A percentile compares a stretch with the other conserved stretches of the same genome.
Conservation (phyloP, 2,329 filamentous ascomycete species). For the Corynespora cassiicola region DNA sequence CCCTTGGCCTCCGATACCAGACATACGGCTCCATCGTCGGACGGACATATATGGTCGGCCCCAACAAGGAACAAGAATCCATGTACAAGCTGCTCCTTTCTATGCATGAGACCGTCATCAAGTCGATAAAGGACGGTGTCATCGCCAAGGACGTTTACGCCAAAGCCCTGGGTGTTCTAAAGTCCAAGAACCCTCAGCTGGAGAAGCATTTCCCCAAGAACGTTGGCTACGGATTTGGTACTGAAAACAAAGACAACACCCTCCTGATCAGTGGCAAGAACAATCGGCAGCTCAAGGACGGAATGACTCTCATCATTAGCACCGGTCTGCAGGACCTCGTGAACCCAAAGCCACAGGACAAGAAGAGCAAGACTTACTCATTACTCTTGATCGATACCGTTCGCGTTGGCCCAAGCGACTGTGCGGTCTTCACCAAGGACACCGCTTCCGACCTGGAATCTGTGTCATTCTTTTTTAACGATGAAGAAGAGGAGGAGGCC, state of each 20-base stretch:
- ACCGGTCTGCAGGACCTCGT: slow-evolving; percentile 90
- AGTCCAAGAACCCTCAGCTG: slow-evolving; percentile 89
- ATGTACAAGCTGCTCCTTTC: slow-evolving; percentile 89
- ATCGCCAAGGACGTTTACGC: slow-evolving; percentile 88
- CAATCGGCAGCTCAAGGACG: slow-evolving; percentile 81
- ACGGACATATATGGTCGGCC: slow-evolving; percentile 94
- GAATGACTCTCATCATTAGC: slow-evolving; percentile 93
- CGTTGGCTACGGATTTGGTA: slow-evolving; percentile 88
- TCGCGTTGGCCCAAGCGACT: slow-evolving; percentile 78
- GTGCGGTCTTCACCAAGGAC: slow-evolving; percentile 91
- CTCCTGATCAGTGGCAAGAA: slow-evolving; percentile 90
- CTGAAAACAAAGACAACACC: slow-evolving; percentile 86
- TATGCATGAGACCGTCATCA: slow-evolving; percentile 88
- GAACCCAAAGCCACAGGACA: slow-evolving; percentile 86
- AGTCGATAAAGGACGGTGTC: slow-evolving; percentile 86
- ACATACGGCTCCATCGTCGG: slow-evolving; percentile 93
- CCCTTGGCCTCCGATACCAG: slow-evolving; percentile 91
- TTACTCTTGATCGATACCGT: slow-evolving; percentile 92
- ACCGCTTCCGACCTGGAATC: slow-evolving; percentile 90
- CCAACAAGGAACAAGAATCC: slow-evolving; percentile 92
- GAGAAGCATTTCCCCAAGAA: slow-evolving; percentile 96
- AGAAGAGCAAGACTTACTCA: slow-evolving; percentile 87
- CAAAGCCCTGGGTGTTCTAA: slow-evolving; percentile 82
- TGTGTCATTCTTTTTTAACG: slow-evolving; percentile 98
- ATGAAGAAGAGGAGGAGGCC: slow-evolving; percentile 85